Evolutionary conservation across 352 stramenopile species (phyloP).

Genomic region (Phytophthora pseudosyringae): DNA sequence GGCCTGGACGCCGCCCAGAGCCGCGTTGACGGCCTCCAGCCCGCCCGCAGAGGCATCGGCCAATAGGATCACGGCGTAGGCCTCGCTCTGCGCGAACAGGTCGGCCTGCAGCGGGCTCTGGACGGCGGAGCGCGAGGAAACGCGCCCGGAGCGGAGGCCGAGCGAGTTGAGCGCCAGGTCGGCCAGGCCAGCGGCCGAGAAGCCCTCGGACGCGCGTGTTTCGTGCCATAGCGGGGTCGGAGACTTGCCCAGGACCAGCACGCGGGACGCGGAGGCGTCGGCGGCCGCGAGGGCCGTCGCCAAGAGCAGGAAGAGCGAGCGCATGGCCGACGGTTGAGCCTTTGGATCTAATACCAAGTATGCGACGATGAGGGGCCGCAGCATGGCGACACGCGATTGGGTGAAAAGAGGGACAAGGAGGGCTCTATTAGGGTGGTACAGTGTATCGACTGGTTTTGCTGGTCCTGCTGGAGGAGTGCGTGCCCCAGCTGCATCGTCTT

Average conservation of each 20-base stretch:
- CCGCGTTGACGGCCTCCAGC: constrained; percentile 31
- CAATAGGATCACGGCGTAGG: constrained; percentile 46
- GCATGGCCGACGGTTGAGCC: constrained; percentile 29
- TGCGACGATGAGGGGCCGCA: constrained; percentile 13
- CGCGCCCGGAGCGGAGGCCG: constrained; percentile 33
- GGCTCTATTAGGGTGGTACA: no score
- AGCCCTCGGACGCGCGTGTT: constrained; percentile 11
- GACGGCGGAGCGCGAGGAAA: constrained; percentile 29
- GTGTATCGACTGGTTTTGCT: no score
- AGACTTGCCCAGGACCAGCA: constrained; percentile 38
- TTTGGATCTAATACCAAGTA: constrained; percentile 20
- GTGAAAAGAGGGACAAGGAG: constrained; percentile 4
- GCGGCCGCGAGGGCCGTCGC: constrained; percentile 15
- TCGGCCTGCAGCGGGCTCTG: constrained; percentile 50
- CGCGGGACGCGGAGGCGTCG: constrained; percentile 23
- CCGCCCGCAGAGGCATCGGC: constrained; percentile 25
- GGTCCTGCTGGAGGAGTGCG: no score
- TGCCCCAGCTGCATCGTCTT: no score
- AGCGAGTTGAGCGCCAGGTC: constrained; percentile 49
- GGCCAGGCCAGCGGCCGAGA: constrained; percentile 43
- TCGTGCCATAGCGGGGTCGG: constrained; percentile 32
- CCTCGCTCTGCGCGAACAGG: constrained; percentile 43
- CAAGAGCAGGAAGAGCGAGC: constrained; percentile 23
- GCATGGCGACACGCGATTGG: background rate
- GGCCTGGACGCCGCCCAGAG: constrained; percentile 14